Evolutionary conservation across 2,329 filamentous ascomycete species (phyloP).

Genomic region (Knufia petricola): DNA sequence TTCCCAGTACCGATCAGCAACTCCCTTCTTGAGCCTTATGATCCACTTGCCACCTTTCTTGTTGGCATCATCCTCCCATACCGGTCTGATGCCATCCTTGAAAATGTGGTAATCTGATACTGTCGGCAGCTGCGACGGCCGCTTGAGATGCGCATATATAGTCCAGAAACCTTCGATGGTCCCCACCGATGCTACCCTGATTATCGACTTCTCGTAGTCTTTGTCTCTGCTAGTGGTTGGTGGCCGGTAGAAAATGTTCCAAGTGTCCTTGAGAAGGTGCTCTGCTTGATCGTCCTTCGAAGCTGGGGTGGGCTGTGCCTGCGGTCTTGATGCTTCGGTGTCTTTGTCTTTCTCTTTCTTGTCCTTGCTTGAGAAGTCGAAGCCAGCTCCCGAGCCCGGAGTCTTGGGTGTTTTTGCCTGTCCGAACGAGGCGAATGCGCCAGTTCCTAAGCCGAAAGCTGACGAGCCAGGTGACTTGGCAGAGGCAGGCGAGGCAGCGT

Average conservation of each 20-base stretch:
- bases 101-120: constrained; percentile 98
- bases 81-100: constrained; percentile 87
- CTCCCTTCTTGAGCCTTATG: constrained; percentile 90
- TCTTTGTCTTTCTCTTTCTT: constrained; percentile 40
- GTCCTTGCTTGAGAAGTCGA: constrained; percentile 64
- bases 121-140: constrained; percentile 74
- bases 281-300: constrained; percentile 29
- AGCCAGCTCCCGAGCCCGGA: constrained; percentile 54
- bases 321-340: constrained; percentile 30
- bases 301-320: constrained; percentile 27
- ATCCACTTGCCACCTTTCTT: constrained; percentile 97
- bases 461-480: constrained; percentile 70
- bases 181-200: constrained; percentile 70
- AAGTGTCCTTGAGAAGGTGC: constrained; percentile 69
- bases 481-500: constrained; percentile 60
- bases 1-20: constrained; percentile 95
- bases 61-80: constrained; percentile 98
- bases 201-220: constrained; percentile 95
- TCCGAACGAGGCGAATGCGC: constrained; percentile 94
- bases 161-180: constrained; percentile 87
- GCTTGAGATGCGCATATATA: constrained; percentile 80
- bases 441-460: constrained; percentile 87
- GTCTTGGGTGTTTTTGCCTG: constrained; percentile 80
- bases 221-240: constrained; percentile 86
- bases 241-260: constrained; percentile 96